Percentiles rank a stretch among this genome's conserved stretches.
These are phyloP conservation scores for Triticum timopheevii DNA, from an alignment of 176 grass and related monocot genomes.

Conservation along the genomic window DNA sequence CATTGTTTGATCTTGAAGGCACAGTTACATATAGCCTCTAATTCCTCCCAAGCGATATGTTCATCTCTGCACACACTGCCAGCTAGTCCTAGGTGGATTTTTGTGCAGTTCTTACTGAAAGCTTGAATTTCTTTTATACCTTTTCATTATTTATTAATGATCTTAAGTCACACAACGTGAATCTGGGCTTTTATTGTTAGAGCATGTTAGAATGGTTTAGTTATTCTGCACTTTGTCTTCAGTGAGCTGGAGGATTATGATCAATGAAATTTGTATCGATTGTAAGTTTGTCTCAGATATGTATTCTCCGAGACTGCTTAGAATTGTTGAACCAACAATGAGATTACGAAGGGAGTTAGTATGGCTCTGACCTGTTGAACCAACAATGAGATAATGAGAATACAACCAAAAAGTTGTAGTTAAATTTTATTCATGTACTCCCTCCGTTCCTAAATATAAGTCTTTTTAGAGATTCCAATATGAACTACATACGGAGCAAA, in stretches of 20 bases:
- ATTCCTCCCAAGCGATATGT: neutral
- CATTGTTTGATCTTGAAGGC: neutral
- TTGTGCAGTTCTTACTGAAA: neutral
- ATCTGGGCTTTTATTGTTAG: neutral
- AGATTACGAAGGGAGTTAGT: neutral
- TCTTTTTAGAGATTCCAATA: too few species aligned
- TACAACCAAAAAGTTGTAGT: neutral
- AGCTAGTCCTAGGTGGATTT: neutral
- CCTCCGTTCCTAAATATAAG: too few species aligned
- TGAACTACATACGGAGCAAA: too few species aligned
- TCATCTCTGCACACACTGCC: neutral
- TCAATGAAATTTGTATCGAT: neutral
- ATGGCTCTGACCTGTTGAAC: too few species aligned
- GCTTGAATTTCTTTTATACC: neutral
- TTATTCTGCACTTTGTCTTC: neutral
- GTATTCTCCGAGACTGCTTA: neutral
- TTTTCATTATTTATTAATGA: neutral
- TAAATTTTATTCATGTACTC: neutral
- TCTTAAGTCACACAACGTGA: neutral
- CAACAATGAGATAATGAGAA: neutral
- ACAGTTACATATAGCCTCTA: neutral
- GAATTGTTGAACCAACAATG: slow-evolving; percentile 16
- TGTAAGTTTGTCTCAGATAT: neutral
- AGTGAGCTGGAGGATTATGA: neutral
- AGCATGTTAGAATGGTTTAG: neutral